Evolutionary conservation across 176 grass and related monocot species (phyloP), one percentile per base, ranked within the genome.

Genomic region (Saccharum officinarum): DNA sequence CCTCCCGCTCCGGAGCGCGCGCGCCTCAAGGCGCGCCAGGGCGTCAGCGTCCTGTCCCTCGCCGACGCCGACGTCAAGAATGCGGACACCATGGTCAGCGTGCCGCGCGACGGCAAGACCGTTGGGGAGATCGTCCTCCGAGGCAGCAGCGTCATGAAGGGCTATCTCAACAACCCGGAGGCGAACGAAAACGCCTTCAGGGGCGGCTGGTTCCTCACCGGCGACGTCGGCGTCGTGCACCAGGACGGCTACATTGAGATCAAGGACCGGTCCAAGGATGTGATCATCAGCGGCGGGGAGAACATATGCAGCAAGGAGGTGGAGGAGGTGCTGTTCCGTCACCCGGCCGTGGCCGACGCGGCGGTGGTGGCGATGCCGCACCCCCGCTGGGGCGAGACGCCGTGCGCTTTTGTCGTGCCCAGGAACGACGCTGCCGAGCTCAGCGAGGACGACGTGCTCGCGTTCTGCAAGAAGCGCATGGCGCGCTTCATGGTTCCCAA

Each of bases 231-330:
- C 17, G 93, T 95, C 10, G 86, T 95, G 59, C 93, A 95, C 83
- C n/a, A 64, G 3, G 90, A 95, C 79, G 93, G 93, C 0, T 95
- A 95, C 85, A 84, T 95, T 49, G 93, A 95, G 90, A 95, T 95
- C 87, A 93, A 91, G 91, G 91, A 94, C 83, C 75, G 92, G 71
- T 89, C 89, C 63, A 94, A 94, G 89, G 92, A 94, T 76, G 92
- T 94, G 30, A 94, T 94, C 89, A 94, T 94, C 2, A 77, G 76
- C 63, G 92, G 92, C 55, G 92, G 92, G 1, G 92, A 94, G 86
- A 94, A 94, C 71, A 89, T 94, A 70, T 91, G 89, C 66, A 94
- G 92, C 89, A 86, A 91, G 54, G 92, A 94, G 86, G 89, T 91
- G 80, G 92, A 94, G 86, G 86, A 90, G 76, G 83, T 74, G 28